A percentile compares a stretch with the other conserved stretches of the same genome.
Conservation (phyloP, 2,329 filamentous ascomycete species). For the Ophiocordyceps camponoti-saundersi region DNA sequence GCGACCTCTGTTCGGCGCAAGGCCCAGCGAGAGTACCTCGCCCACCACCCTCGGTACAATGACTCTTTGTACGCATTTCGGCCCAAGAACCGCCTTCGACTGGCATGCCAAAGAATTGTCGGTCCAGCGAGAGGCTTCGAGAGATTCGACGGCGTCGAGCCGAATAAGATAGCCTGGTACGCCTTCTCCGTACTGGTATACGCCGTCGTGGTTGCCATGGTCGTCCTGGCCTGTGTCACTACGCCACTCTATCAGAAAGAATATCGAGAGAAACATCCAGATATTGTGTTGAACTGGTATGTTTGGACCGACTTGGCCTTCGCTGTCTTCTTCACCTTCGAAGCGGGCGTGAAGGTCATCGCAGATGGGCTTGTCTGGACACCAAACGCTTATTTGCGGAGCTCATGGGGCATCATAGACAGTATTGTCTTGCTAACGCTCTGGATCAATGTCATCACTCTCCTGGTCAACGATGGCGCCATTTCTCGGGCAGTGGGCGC, state of each 20-base stretch:
- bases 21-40: constrained; percentile 80
- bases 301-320: constrained; percentile 88
- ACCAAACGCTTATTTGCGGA: constrained; percentile 90
- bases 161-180: constrained; percentile 84
- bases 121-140: constrained; percentile 78
- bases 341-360: constrained; percentile 81
- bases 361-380: constrained; percentile 95
- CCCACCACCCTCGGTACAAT: constrained; percentile 79
- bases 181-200: constrained; percentile 88
- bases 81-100: constrained; percentile 61
- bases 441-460: constrained; percentile 84
- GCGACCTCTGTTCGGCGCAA: constrained; percentile 69
- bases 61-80: constrained; percentile 77
- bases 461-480: constrained; percentile 64
- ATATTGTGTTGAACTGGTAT: constrained; percentile 69
- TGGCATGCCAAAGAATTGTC: constrained; percentile 74
- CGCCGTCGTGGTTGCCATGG: constrained; percentile 88
- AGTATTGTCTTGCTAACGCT: constrained; percentile 79
- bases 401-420: constrained; percentile 94
- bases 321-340: constrained; percentile 67
- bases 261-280: constrained; percentile 49
- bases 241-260: constrained; percentile 88
- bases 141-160: constrained; percentile 76
- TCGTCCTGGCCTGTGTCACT: constrained; percentile 84
- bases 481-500: constrained; percentile 85